phyloP scores from a whole-genome alignment of 495 filamentous ascomycete species.

The Tuber umbilicatum region DNA sequence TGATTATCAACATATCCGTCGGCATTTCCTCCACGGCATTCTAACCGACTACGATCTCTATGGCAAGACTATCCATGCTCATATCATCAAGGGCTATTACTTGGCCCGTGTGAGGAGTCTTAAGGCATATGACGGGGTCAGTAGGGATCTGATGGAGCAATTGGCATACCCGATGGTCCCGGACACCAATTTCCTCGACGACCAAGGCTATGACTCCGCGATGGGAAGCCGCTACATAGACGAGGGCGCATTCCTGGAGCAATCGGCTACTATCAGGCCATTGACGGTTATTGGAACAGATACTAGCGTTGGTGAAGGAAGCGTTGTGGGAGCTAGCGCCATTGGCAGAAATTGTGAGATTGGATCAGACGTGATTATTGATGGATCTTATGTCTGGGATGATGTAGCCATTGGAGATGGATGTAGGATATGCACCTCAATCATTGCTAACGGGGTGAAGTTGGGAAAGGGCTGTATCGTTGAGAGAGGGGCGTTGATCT shows the following conservation, averaged over 20 bases:
- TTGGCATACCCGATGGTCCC: constrained; percentile 94
- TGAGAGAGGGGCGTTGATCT: constrained; percentile 67
- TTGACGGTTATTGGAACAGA: constrained; percentile 63
- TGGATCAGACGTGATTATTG: constrained; percentile 71
- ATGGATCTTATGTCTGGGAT: constrained; percentile 88
- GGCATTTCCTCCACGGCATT: constrained; percentile 82
- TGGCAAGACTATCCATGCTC: constrained; percentile 88
- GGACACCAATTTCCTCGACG: constrained; percentile 72
- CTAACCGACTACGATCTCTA: constrained; percentile 95
- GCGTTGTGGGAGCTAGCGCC: constrained; percentile 61
- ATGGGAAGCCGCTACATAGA: constrained; percentile 64
- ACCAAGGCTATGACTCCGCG: constrained; percentile 64
- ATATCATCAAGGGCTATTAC: constrained; percentile 73
- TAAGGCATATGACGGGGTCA: constrained; percentile 86
- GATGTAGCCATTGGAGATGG: constrained; percentile 67
- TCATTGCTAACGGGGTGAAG: constrained; percentile 64
- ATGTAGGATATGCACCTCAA: constrained; percentile 60
- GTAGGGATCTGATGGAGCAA: constrained; percentile 72
- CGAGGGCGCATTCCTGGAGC: constrained; percentile 62
- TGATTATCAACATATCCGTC: constrained; percentile 82
- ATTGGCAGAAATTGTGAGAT: constrained; percentile 80
- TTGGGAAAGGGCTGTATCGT: constrained; percentile 66
- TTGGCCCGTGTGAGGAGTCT: constrained; percentile 77
- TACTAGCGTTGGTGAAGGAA: constrained; percentile 67
- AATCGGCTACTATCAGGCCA: constrained; percentile 57